Conservation (phyloP, 164 flowering plant genomes). For the grape (Vitis vinifera) region DNA sequence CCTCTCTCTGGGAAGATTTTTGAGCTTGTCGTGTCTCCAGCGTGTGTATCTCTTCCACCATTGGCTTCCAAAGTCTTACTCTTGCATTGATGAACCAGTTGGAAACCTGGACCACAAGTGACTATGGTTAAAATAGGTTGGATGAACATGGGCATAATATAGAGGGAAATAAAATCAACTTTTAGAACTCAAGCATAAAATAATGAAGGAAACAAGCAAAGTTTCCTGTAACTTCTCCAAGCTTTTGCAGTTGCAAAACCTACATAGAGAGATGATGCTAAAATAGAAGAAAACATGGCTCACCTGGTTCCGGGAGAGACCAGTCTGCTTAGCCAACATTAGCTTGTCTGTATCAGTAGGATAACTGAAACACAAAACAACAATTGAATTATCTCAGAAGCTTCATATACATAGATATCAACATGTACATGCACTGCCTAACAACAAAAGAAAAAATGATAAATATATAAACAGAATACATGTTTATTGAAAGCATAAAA, state of each 20-base stretch:
- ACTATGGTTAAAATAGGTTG: background rate
- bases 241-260: background rate
- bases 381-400: no score
- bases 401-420: no score
- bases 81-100: slow-evolving; percentile 93
- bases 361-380: slow-evolving; percentile 48
- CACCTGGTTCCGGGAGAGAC: slow-evolving; percentile 88
- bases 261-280: background rate
- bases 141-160: no score
- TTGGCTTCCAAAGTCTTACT: slow-evolving; percentile 89
- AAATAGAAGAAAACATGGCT: background rate
- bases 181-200: background rate
- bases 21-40: slow-evolving; percentile 64
- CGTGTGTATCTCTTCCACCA: slow-evolving; percentile 83
- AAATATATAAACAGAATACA: no score
- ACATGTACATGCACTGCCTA: no score
- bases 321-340: slow-evolving; percentile 87
- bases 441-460: no score
- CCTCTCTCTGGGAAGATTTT: slow-evolving; percentile 36
- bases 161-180: background rate
- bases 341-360: slow-evolving; percentile 87
- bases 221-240: no score
- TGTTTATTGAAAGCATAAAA: background rate
- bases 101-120: slow-evolving; percentile 50
- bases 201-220: background rate